Evolutionary conservation across 2,329 filamentous ascomycete genomes (phyloP).

Genomic region (Trichoderma sp.): DNA sequence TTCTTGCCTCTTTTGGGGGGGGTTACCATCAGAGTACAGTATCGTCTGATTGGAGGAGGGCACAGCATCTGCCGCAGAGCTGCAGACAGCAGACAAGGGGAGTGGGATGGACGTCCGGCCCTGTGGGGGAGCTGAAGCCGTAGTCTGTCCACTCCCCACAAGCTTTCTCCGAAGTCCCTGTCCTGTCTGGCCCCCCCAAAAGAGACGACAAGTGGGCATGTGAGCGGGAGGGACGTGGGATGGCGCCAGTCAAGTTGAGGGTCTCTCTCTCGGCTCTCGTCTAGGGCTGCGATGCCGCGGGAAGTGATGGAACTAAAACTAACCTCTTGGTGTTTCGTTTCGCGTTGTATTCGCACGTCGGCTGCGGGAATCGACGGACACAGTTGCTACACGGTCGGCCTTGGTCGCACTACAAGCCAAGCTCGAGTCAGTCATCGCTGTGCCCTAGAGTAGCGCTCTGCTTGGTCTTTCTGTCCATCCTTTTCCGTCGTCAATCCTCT

Average conservation of each 20-base stretch:
- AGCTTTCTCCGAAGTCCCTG: slow-evolving; percentile 21
- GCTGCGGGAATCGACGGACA: slow-evolving; percentile 54
- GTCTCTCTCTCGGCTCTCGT: background rate
- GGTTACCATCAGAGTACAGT: background rate
- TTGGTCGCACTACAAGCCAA: slow-evolving; percentile 53
- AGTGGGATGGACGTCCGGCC: slow-evolving; percentile 16
- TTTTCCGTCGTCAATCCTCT: background rate
- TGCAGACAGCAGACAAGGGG: background rate
- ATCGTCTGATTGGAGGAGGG: slow-evolving; percentile 16
- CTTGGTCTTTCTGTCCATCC: background rate
- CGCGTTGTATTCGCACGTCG: slow-evolving; percentile 50
- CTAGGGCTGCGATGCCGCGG: background rate
- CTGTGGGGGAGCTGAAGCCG: slow-evolving; percentile 27
- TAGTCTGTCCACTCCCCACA: slow-evolving; percentile 26
- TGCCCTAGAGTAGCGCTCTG: background rate
- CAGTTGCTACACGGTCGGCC: slow-evolving; percentile 58
- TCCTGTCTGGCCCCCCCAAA: slow-evolving; percentile 15
- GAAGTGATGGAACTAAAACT: background rate
- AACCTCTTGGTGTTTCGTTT: slow-evolving; percentile 27
- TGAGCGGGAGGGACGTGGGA: slow-evolving; percentile 11
- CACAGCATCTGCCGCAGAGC: slow-evolving; percentile 3
- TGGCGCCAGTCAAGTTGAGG: slow-evolving; percentile 13
- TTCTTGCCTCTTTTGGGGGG: background rate
- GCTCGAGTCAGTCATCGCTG: slow-evolving; percentile 15
- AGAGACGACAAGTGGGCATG: slow-evolving; percentile 1